Evolutionary conservation across 2,329 filamentous ascomycete genomes (phyloP).

Genomic region (Capronia epimyces): DNA sequence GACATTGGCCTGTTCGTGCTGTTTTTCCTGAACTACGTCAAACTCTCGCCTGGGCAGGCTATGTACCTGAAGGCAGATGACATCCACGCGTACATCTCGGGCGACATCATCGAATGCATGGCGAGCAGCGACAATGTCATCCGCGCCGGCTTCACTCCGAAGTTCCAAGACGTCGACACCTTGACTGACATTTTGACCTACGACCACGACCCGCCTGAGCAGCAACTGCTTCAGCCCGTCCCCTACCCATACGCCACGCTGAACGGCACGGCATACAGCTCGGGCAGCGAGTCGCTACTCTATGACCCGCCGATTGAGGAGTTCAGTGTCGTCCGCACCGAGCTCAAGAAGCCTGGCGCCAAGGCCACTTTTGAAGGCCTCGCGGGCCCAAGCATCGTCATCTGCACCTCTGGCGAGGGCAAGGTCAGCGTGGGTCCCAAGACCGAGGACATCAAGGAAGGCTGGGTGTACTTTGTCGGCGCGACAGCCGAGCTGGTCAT

Average conservation of each 20-base stretch:
- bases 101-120: slow-evolving; percentile 98
- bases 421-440: slow-evolving; percentile 81
- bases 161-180: slow-evolving; percentile 93
- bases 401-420: slow-evolving; percentile 79
- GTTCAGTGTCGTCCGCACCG: slow-evolving; percentile 80
- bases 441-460: slow-evolving; percentile 65
- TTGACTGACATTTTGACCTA: slow-evolving; percentile 91
- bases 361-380: slow-evolving; percentile 87
- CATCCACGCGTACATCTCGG: slow-evolving; percentile 77
- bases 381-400: slow-evolving; percentile 83
- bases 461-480: slow-evolving; percentile 78
- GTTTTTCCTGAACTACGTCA: slow-evolving; percentile 96
- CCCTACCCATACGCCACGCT: slow-evolving; percentile 83
- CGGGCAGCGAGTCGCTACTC: slow-evolving; percentile 63
- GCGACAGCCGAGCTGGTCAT: slow-evolving; percentile 78
- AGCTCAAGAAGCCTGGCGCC: slow-evolving; percentile 62
- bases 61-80: slow-evolving; percentile 96
- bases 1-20: slow-evolving; percentile 93
- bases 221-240: slow-evolving; percentile 84
- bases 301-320: slow-evolving; percentile 97
- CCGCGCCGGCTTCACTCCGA: slow-evolving; percentile 92
- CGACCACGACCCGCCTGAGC: slow-evolving; percentile 84
- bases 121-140: slow-evolving; percentile 98
- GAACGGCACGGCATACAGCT: slow-evolving; percentile 75
- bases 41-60: slow-evolving; percentile 79